These are phyloP conservation scores for Penicillium sp. DNA, from an alignment of 2,329 filamentous ascomycete species.

Conservation along the genomic window DNA sequence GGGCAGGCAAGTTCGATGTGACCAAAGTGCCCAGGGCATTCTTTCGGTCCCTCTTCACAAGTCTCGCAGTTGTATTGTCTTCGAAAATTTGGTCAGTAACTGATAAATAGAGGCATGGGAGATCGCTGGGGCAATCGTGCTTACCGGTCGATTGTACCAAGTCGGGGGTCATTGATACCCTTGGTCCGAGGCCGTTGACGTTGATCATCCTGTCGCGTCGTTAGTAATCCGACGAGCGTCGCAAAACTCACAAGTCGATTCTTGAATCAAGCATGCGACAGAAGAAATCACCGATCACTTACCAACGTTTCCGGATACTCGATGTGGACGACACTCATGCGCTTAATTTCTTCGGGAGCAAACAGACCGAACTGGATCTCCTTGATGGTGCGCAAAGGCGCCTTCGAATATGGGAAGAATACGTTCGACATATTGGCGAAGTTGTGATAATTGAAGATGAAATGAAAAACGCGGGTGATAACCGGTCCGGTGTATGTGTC, in stretches of 20 bases:
- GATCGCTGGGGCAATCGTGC: too few relatives aligned
- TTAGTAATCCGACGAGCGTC: constrained; percentile 17
- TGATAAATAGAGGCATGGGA: too few relatives aligned
- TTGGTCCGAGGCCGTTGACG: constrained; percentile 86
- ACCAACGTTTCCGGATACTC: constrained; percentile 98
- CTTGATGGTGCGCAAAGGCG: constrained; percentile 94
- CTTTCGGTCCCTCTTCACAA: constrained; percentile 91
- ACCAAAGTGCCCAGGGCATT: constrained; percentile 97
- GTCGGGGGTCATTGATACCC: constrained; percentile 91
- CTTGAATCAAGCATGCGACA: background rate
- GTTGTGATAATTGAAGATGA: constrained; percentile 19
- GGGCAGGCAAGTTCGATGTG: constrained; percentile 97
- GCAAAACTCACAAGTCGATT: background rate
- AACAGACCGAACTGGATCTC: constrained; percentile 99
- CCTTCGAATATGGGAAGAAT: constrained; percentile 86
- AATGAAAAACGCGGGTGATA: constrained; percentile 10
- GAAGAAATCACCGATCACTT: constrained; percentile 22
- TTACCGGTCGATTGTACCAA: constrained; percentile 87
- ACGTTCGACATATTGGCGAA: constrained; percentile 81
- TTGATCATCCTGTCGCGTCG: constrained; percentile 69
- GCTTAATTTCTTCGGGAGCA: constrained; percentile 98
- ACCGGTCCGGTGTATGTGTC: constrained; percentile 10
- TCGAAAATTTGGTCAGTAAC: too few relatives aligned
- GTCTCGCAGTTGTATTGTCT: constrained; percentile 88
- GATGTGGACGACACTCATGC: constrained; percentile 95